Percentiles rank a stretch among this genome's conserved stretches.
Evolutionary conservation across 2,329 filamentous ascomycete species (phyloP).

Genomic region (Colletotrichum siamense): DNA sequence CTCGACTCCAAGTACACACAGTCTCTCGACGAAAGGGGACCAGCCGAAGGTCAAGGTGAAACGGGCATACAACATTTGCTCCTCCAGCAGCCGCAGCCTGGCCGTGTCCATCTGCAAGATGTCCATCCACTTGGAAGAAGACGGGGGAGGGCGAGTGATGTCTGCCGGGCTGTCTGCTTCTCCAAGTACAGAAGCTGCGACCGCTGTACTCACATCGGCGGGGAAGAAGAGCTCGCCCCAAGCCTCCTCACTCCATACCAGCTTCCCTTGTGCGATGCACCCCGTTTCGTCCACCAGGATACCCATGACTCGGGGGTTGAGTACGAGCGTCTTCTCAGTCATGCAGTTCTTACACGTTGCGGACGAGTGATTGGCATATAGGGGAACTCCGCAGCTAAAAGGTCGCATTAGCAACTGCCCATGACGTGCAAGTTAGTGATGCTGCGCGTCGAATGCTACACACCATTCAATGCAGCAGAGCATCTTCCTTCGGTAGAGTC

Average conservation of each 20-base stretch:
- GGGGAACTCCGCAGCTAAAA: constrained; percentile 54
- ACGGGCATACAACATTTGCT: constrained; percentile 55
- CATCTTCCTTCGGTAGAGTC: constrained; percentile 34
- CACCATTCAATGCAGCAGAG: constrained; percentile 49
- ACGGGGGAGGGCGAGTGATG: not conserved
- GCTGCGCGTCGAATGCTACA: not conserved
- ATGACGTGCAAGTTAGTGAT: not conserved
- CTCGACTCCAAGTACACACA: constrained; percentile 48
- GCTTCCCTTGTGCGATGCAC: constrained; percentile 52
- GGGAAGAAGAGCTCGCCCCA: constrained; percentile 48
- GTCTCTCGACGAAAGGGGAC: constrained; percentile 41
- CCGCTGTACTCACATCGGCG: not conserved
- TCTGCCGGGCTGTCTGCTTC: not conserved
- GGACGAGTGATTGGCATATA: constrained; percentile 54
- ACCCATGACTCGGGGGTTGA: constrained; percentile 48
- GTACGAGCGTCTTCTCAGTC: constrained; percentile 29
- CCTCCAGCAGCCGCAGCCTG: constrained; percentile 53
- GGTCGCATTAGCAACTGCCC: not conserved
- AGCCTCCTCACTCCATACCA: constrained; percentile 57
- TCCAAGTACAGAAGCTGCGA: not conserved
- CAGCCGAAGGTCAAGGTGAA: constrained; percentile 62
- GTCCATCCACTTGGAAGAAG: constrained; percentile 35
- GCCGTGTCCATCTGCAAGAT: constrained; percentile 35
- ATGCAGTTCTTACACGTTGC: constrained; percentile 45
- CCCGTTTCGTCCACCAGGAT: constrained; percentile 60